Conservation (phyloP, 805 yeast species). For the Cyberlindnera maritima region DNA sequence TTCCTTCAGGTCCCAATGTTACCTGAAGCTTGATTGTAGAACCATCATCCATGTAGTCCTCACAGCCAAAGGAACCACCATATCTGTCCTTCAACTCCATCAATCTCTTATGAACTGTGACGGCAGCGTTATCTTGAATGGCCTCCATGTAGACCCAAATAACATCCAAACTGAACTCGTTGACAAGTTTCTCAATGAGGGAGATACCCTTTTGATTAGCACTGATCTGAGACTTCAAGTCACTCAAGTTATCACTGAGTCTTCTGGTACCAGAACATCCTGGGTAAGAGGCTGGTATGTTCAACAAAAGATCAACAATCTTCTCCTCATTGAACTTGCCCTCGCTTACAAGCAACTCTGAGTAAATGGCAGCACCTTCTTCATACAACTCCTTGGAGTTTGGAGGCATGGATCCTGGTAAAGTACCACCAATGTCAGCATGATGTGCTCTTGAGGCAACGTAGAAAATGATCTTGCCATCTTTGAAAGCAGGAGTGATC, state of each 20-base stretch:
- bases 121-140: constrained; percentile 75
- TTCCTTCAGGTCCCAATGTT: constrained; percentile 44
- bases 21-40: constrained; percentile 59
- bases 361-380: constrained; percentile 87
- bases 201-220: constrained; percentile 85
- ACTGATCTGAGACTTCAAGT: constrained; percentile 81
- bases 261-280: constrained; percentile 91
- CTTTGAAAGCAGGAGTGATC: constrained; percentile 82
- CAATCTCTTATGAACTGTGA: constrained; percentile 59
- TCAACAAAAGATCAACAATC: constrained; percentile 57
- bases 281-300: constrained; percentile 75
- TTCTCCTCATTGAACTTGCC: constrained; percentile 77
- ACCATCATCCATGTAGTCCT: constrained; percentile 81
- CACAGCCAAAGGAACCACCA: constrained; percentile 42
- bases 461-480: constrained; percentile 65
- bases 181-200: constrained; percentile 55
- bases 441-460: constrained; percentile 83
- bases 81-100: constrained; percentile 43
- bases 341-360: constrained; percentile 67
- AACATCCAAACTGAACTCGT: constrained; percentile 57
- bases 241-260: constrained; percentile 79
- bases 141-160: constrained; percentile 77
- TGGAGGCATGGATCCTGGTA: constrained; percentile 96
- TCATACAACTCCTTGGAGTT: constrained; percentile 79
- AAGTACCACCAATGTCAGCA: constrained; percentile 74